A percentile compares a stretch with the other conserved stretches of the same genome.
These are phyloP conservation scores for Bacterosira constricta DNA, from an alignment of 108 stramenopile species.

Conservation along the genomic window DNA sequence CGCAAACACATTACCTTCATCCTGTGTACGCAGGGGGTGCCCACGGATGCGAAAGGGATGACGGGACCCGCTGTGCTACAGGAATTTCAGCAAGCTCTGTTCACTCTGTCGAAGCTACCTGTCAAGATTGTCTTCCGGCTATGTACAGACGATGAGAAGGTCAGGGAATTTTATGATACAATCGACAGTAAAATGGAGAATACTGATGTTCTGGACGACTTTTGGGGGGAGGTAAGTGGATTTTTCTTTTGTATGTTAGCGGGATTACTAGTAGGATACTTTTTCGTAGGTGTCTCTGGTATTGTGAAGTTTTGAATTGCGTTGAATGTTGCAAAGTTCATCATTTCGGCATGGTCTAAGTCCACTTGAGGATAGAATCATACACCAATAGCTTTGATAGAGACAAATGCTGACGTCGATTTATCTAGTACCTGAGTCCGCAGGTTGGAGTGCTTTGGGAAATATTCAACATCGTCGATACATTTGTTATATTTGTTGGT, in stretches of 20 bases:
- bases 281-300: too few relatives aligned
- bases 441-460: too few relatives aligned
- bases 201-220: conserved; percentile 81
- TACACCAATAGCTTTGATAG: too few relatives aligned
- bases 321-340: too few relatives aligned
- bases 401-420: too few relatives aligned
- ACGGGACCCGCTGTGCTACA: conserved; percentile 13
- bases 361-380: too few relatives aligned
- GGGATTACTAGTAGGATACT: too few relatives aligned
- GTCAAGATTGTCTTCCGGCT: conserved; percentile 74
- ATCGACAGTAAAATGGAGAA: conserved; percentile 63
- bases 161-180: conserved; percentile 60
- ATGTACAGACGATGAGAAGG: conserved; percentile 69
- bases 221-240: conserved; percentile 34
- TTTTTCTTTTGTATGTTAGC: background rate
- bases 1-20: conserved; percentile 28
- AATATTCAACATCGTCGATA: too few relatives aligned
- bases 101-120: conserved; percentile 51
- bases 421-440: too few relatives aligned
- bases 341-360: background rate
- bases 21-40: conserved; percentile 30
- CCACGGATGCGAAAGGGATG: conserved; percentile 34
- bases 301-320: too few relatives aligned
- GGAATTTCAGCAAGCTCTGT: conserved; percentile 45
- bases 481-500: background rate